These are phyloP conservation scores for Aspergillus sparsus DNA, from an alignment of 495 filamentous ascomycete species.

Conservation along the genomic window DNA sequence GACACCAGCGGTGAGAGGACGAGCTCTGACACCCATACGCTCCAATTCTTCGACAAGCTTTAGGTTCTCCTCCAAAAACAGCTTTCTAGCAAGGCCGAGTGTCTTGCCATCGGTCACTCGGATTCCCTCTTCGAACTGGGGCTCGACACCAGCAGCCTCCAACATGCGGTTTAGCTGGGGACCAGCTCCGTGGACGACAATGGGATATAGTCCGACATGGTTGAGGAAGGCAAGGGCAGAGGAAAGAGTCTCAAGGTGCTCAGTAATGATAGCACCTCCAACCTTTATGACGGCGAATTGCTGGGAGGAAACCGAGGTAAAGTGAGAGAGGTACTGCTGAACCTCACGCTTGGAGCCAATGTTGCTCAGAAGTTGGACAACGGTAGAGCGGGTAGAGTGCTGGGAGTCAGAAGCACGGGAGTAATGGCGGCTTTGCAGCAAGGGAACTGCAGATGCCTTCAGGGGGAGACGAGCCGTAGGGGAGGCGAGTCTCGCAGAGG, in stretches of 20 bases:
- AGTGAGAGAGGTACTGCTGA: slow-evolving; percentile 97
- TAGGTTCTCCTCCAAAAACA: slow-evolving; percentile 95
- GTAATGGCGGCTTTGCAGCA: slow-evolving; percentile 44
- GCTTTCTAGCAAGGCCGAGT: slow-evolving; percentile 80
- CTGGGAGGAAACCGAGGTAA: slow-evolving; percentile 94
- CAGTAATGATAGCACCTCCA: slow-evolving; percentile 94
- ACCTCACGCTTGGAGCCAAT: slow-evolving; percentile 97
- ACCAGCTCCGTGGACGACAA: slow-evolving; percentile 95
- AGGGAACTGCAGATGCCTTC: slow-evolving; percentile 32
- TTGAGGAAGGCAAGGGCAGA: slow-evolving; percentile 89
- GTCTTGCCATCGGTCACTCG: slow-evolving; percentile 96
- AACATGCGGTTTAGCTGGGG: slow-evolving; percentile 95
- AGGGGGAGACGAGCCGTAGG: slow-evolving; percentile 28
- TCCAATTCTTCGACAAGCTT: slow-evolving; percentile 92
- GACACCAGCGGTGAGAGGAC: slow-evolving; percentile 90
- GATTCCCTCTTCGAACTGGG: slow-evolving; percentile 95
- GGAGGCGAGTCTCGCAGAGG: slow-evolving; percentile 33
- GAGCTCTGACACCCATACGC: slow-evolving; percentile 84
- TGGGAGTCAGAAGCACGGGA: slow-evolving; percentile 50
- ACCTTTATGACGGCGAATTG: slow-evolving; percentile 99
- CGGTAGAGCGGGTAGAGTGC: slow-evolving; percentile 75
- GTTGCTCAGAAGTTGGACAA: slow-evolving; percentile 92
- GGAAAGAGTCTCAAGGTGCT: slow-evolving; percentile 87
- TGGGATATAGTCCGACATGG: slow-evolving; percentile 91
- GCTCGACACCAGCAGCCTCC: slow-evolving; percentile 89